A percentile compares a stretch with the other conserved stretches of the same genome.
Conservation (phyloP, 192 early-diverging fungal species). For the Coemansia interrupta region DNA sequence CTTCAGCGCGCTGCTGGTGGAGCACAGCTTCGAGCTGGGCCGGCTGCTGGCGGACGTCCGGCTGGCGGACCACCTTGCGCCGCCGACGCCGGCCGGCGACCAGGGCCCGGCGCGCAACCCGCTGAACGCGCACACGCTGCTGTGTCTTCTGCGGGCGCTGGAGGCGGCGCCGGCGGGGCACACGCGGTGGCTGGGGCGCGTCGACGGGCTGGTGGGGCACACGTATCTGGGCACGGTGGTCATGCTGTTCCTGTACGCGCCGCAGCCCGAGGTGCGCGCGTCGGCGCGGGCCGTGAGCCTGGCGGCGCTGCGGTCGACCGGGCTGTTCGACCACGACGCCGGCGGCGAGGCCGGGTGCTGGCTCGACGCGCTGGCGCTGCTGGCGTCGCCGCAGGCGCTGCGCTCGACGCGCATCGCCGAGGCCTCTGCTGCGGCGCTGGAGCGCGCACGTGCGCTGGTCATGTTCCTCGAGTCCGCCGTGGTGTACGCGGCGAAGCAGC, state of each 20-base stretch:
- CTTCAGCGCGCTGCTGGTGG: constrained; percentile 30
- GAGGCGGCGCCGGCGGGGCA: constrained; percentile 13
- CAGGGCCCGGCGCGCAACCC: constrained; percentile 6
- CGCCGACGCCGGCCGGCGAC: neutral
- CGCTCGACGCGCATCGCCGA: constrained; percentile 14
- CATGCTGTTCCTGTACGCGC: constrained; percentile 26
- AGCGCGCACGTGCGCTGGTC: constrained; percentile 22
- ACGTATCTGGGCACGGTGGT: constrained; percentile 29
- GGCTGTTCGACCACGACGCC: constrained; percentile 40
- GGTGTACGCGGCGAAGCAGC: constrained; percentile 23
- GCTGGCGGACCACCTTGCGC: constrained; percentile 8
- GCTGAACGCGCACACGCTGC: constrained; percentile 30
- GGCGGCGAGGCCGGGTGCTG: constrained; percentile 33
- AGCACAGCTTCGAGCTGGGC: constrained; percentile 42
- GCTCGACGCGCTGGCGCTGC: constrained; percentile 41
- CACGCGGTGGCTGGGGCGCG: constrained; percentile 27
- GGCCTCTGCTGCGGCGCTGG: constrained; percentile 1
- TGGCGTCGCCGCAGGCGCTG: constrained; percentile 31
- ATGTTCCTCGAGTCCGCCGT: constrained; percentile 34
- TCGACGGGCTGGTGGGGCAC: constrained; percentile 10
- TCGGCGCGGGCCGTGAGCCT: constrained; percentile 23
- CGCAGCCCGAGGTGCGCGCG: constrained; percentile 27
- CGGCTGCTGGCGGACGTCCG: constrained; percentile 22
- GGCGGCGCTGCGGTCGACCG: constrained; percentile 22
- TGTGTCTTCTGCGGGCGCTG: constrained; percentile 28